A percentile compares a stretch with the other conserved stretches of the same genome.
Evolutionary conservation across 169 alveolate genomes (phyloP).

Genomic region (Plasmodium relictum): DNA sequence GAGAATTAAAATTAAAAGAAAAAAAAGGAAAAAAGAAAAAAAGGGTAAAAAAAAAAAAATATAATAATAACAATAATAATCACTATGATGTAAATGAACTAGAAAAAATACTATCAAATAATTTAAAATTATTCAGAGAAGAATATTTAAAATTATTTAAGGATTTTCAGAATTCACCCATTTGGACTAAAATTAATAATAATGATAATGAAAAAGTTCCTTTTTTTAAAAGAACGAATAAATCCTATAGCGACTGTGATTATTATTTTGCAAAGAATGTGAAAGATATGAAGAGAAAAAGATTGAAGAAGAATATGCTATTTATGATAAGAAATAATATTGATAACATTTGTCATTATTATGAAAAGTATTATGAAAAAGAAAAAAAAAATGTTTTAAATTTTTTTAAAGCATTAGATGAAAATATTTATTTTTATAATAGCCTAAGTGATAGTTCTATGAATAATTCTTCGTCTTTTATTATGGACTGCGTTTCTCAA

Average conservation of each 20-base stretch:
- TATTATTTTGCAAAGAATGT: conserved; percentile 4
- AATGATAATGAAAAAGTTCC: background rate
- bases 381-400: conserved; percentile 20
- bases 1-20: background rate
- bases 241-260: conserved; percentile 32
- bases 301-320: conserved; percentile 48
- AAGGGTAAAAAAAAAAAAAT: background rate
- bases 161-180: background rate
- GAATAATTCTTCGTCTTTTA: background rate
- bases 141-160: conserved; percentile 17
- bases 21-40: conserved; percentile 14
- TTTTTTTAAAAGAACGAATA: background rate
- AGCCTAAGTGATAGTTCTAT: conserved; percentile 39
- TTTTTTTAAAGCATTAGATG: conserved; percentile 62
- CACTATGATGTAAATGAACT: background rate
- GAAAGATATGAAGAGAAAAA: conserved; percentile 25
- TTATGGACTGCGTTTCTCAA: background rate
- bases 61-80: background rate
- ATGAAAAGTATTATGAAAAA: conserved; percentile 15
- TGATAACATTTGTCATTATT: conserved; percentile 44
- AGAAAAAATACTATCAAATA: background rate
- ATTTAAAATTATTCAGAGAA: conserved; percentile 24
- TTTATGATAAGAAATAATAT: conserved; percentile 57
- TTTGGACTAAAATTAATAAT: background rate
- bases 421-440: conserved; percentile 25